Base-by-base conservation (phyloP, 2,329 filamentous ascomycete genomes). In the Ophiocordyceps camponoti-saundersi region DNA sequence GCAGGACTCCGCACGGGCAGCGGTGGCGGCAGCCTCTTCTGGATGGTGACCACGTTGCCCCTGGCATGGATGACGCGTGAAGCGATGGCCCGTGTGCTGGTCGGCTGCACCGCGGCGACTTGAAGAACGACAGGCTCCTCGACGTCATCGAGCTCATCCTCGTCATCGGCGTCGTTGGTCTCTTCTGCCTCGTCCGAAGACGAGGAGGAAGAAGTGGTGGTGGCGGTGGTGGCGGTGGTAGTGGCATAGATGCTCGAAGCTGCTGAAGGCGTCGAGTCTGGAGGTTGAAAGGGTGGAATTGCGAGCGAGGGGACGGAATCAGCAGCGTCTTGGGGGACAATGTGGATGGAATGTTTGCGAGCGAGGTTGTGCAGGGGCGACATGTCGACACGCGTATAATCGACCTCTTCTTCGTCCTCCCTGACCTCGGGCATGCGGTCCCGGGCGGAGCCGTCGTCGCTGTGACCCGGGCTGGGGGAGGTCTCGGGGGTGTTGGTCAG, bases 11-110 rank as follows among this genome's bases (percentile, higher is more conserved):
- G 73, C 3, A 77, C 72, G 1, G 89, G 89, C 13, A 95, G 72
- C 10, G 84, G 79, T 1, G 89, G 88, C 1, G 86, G 77, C 1
- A 80, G 64, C 34, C 87, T 76, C 65, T 90, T 93, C 13, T 85
- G 79, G 49, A 95, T 94, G 43, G 79, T 88, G 26, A 95, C 85
- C 45, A 95, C 69, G 45, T 82, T 82, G 22, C 87, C 85, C 57
- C 85, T 82, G 39, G 79, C 82, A 29, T 75, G 72, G 48, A 88
- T 78, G 47, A 79, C 73, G 47, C 82, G 77, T 2, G 82, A 78
- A 2, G 75, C 73, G 44, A 78, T 67, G 40, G 77, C 73, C 46
- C 78, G 73, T 7, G 72, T 70, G 40, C 60, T 57, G 16, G 77
- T 66, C 16, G 73, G 72, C 50, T 77, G 71, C 20, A 72, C 68